phyloP scores from a whole-genome alignment of 371 early-diverging fungal genomes.

The Rhizomucor pusillus region DNA sequence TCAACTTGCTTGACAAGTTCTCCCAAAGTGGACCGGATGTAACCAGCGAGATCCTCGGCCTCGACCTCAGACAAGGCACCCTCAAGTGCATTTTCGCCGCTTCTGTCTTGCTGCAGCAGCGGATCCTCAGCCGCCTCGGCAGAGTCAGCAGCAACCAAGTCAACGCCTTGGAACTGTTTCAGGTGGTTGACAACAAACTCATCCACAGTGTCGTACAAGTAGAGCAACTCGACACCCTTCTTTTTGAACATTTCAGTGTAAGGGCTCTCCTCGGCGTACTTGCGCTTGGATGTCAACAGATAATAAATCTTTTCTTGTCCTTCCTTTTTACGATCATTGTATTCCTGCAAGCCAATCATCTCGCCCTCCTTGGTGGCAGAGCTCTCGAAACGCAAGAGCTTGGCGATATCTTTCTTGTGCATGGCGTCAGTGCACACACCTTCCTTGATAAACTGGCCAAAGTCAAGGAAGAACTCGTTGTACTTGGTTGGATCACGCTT shows the following conservation, averaged over 20 bases:
- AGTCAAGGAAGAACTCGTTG: constrained; percentile 81
- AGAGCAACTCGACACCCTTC: constrained; percentile 73
- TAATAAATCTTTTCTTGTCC: constrained; percentile 94
- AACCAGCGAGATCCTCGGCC: constrained; percentile 61
- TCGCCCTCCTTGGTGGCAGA: constrained; percentile 57
- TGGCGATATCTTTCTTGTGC: constrained; percentile 72
- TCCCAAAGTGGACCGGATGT: constrained; percentile 66
- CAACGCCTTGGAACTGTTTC: constrained; percentile 70
- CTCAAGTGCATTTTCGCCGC: constrained; percentile 20
- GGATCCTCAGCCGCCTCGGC: constrained; percentile 56
- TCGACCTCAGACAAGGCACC: constrained; percentile 51
- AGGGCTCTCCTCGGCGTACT: constrained; percentile 81
- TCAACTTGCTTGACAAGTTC: constrained; percentile 66
- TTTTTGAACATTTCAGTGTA: constrained; percentile 85
- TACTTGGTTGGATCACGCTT: constrained; percentile 71
- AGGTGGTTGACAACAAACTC: constrained; percentile 87
- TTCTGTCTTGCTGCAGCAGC: constrained; percentile 41
- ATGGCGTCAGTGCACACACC: constrained; percentile 84
- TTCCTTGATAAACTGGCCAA: constrained; percentile 83
- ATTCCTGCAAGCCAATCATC: constrained; percentile 84
- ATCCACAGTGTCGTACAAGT: constrained; percentile 83
- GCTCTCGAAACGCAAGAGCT: constrained; percentile 87
- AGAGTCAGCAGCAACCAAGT: constrained; percentile 82
- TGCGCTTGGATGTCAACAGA: constrained; percentile 76
- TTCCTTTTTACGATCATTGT: constrained; percentile 81